Conservation (phyloP, 2,329 filamentous ascomycete genomes). For the Phoma sp. region DNA sequence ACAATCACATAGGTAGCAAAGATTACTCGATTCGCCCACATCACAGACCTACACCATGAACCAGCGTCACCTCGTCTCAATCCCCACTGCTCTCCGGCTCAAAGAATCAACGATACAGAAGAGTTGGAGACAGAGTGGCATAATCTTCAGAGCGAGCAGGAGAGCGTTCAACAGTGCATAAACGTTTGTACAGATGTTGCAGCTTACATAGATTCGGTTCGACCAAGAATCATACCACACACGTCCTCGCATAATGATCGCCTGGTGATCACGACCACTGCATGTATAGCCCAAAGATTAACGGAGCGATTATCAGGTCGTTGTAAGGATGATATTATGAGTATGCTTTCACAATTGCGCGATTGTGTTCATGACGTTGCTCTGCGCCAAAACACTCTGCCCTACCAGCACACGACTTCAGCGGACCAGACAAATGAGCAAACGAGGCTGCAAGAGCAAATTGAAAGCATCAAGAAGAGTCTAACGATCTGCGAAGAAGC, state of each 20-base stretch:
- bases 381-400: not conserved
- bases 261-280: not conserved
- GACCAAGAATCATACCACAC: not conserved
- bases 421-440: not conserved
- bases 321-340: not conserved
- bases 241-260: not conserved
- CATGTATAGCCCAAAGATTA: not conserved
- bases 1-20: no score
- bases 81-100: no score
- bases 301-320: not conserved
- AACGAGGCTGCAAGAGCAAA: not conserved
- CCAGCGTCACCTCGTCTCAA: no score
- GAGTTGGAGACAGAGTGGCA: not conserved
- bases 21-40: no score
- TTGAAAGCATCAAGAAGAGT: conserved; percentile 1
- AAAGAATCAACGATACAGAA: not conserved
- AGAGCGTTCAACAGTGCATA: conserved; percentile 10
- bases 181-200: conserved; percentile 7
- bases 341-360: not conserved
- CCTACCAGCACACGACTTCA: not conserved
- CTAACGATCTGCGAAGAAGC: conserved; percentile 14
- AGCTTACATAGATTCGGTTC: conserved; percentile 3
- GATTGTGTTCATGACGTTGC: not conserved
- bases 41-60: no score
- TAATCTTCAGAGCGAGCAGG: not conserved